Conservation (phyloP, 1,284 basidiomycete species). For the Phellinidium pouzarii region DNA sequence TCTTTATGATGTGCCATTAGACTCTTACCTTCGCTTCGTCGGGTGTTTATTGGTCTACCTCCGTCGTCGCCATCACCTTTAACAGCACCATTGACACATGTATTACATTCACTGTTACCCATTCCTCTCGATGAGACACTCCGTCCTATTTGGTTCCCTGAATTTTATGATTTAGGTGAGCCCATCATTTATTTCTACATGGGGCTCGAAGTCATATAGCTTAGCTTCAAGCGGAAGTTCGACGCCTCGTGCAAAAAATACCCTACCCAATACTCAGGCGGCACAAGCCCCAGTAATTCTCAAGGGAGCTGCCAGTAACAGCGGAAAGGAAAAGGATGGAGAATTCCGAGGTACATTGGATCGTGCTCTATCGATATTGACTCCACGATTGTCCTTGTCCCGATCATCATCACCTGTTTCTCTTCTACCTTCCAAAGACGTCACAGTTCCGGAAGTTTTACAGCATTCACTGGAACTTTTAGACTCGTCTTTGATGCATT, state of each 20-base stretch:
- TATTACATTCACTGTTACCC: constrained; percentile 67
- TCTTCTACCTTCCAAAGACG: constrained; percentile 3
- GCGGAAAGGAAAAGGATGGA: constrained; percentile 14
- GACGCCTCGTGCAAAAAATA: constrained; percentile 1
- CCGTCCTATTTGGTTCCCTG: constrained; percentile 44
- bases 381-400: constrained; percentile 46
- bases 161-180: constrained; percentile 1
- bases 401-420: constrained; percentile 42
- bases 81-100: constrained; percentile 60
- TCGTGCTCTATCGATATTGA: constrained; percentile 52
- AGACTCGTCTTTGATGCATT: constrained; percentile 53
- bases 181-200: background rate
- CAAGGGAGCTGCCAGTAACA: background rate
- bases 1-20: constrained; percentile 28
- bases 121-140: constrained; percentile 57
- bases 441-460: constrained; percentile 40
- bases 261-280: background rate
- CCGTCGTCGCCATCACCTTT: constrained; percentile 55
- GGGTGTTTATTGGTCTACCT: constrained; percentile 55
- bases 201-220: background rate
- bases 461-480: constrained; percentile 60
- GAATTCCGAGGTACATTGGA: constrained; percentile 44
- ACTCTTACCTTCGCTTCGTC: constrained; percentile 52
- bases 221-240: constrained; percentile 3
- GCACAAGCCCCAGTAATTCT: background rate